A percentile compares a stretch with the other conserved stretches of the same genome.
Conservation (phyloP, 1,139 yeast species). For the Zygosaccharomyces sapae region DNA sequence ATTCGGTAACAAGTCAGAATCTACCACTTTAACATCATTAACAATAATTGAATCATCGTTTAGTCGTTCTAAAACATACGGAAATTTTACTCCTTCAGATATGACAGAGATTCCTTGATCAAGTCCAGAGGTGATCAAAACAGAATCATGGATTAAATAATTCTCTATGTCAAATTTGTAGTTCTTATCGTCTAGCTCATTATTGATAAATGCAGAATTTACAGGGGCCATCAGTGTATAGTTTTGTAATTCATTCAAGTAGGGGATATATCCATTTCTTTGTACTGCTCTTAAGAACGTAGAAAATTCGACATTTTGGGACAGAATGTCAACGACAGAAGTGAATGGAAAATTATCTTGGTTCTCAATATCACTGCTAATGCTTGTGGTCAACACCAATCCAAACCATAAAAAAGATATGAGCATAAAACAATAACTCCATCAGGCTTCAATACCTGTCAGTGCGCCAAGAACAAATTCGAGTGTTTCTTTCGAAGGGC, state of each 20-base stretch:
- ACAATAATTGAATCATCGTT: constrained; percentile 32
- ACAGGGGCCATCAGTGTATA: constrained; percentile 82
- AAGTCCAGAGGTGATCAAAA: constrained; percentile 19
- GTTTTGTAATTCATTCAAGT: constrained; percentile 58
- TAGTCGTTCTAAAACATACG: constrained; percentile 20
- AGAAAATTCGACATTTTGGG: constrained; percentile 70
- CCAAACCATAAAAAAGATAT: neutral
- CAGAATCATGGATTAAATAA: constrained; percentile 25
- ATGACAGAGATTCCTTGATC: constrained; percentile 21
- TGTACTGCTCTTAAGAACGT: constrained; percentile 64
- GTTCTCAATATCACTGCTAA: neutral
- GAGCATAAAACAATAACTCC: neutral
- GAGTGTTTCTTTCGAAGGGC: too few species aligned
- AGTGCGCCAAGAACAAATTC: neutral
- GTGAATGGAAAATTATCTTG: constrained; percentile 30
- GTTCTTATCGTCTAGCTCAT: constrained; percentile 10
- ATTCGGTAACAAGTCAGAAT: constrained; percentile 59
- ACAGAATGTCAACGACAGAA: constrained; percentile 71
- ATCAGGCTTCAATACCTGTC: neutral
- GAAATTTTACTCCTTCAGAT: constrained; percentile 19
- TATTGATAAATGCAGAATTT: constrained; percentile 66
- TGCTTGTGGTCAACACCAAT: neutral
- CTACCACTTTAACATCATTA: constrained; percentile 56
- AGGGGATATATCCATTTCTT: constrained; percentile 61
- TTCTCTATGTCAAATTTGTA: constrained; percentile 25